Evolutionary conservation across 2,329 filamentous ascomycete species (phyloP), one percentile per base, ranked within the genome.

Genomic region (Endothia cerciana): DNA sequence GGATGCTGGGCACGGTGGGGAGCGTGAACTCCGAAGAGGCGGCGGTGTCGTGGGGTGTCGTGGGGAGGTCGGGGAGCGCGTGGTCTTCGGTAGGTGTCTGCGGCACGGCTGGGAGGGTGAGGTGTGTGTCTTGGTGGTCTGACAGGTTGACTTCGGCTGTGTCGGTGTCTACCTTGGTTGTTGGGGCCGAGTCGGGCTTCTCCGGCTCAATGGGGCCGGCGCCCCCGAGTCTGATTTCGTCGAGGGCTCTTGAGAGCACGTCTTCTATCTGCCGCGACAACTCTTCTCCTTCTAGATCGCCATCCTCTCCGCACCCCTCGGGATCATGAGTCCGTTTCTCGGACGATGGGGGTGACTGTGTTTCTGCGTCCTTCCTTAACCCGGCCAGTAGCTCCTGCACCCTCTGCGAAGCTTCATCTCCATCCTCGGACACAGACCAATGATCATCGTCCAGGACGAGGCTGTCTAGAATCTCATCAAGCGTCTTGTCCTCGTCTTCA

Each of bases 401-500:
- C 33, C 59, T 65, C 67, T 36, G 66, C 67, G 36, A 65, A 64
- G 71, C 56, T 0, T 75, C 75, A 11, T 63, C 62, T 0, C 75
- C 73, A 2, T 70, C 70, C 0, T 71, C 69, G 3, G 55, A 59
- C 10, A 55, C 41, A 10, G 49, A 63, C 65, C 45, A n/a, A 40
- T 11, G 66, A 55, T 64, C 68, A 28, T 71, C 70, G 28, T 75
- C 73, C 6, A 76, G 74, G 2, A 76, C 72, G 10, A 83, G 76
- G 36, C 81, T 78, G 2, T 76, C 78, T 2, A 87, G 76, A 11
- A 87, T 76, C 66, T 85, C 83, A 63, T 86, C 80, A 0, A 87
- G 75, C 1, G 80, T 83, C 57, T 80, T 33, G 36, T 64, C 76
- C n/a, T 86, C 83, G 69, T 85, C 83, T 10, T 78, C 62, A 2